A percentile compares a stretch with the other conserved stretches of the same genome.
Conservation (phyloP, 305 asterid genomes). For the Ilex paraguariensis region DNA sequence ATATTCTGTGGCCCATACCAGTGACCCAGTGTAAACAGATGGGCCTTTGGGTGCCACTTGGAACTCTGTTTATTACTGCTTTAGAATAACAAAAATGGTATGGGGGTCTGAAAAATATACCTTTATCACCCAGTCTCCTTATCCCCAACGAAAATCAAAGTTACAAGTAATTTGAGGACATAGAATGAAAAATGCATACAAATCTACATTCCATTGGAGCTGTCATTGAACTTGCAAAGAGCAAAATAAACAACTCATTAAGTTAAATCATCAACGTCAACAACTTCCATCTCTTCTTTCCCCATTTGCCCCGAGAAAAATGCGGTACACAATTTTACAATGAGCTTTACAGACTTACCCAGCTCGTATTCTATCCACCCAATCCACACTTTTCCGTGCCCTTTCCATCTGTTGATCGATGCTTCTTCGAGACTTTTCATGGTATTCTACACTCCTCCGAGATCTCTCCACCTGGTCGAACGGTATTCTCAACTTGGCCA, state of each 20-base stretch:
- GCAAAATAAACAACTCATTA: conserved; percentile 29
- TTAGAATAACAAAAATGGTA: too few relatives aligned
- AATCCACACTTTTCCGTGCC: conserved; percentile 76
- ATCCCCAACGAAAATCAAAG: too few relatives aligned
- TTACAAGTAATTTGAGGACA: too few relatives aligned
- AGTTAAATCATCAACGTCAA: conserved; percentile 25
- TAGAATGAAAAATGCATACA: too few relatives aligned
- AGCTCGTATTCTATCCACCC: conserved; percentile 72
- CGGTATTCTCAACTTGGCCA: conserved; percentile 52
- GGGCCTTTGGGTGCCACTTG: too few relatives aligned
- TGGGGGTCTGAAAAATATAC: too few relatives aligned
- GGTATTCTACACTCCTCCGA: conserved; percentile 79
- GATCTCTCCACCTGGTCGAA: conserved; percentile 76
- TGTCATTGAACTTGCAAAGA: conserved; percentile 9
- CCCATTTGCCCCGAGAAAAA: conserved; percentile 5
- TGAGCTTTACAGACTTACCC: conserved; percentile 28
- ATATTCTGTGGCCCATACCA: too few relatives aligned
- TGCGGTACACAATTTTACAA: conserved; percentile 18
- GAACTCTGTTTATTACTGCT: too few relatives aligned
- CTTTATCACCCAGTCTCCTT: too few relatives aligned
- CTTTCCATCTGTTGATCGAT: conserved; percentile 66
- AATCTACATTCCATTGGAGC: too few relatives aligned
- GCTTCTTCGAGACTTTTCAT: conserved; percentile 78
- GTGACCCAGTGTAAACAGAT: too few relatives aligned
- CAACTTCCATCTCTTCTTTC: conserved; percentile 15